Conservation (phyloP, 2,329 filamentous ascomycete species). For the Phialocephala sp. region DNA sequence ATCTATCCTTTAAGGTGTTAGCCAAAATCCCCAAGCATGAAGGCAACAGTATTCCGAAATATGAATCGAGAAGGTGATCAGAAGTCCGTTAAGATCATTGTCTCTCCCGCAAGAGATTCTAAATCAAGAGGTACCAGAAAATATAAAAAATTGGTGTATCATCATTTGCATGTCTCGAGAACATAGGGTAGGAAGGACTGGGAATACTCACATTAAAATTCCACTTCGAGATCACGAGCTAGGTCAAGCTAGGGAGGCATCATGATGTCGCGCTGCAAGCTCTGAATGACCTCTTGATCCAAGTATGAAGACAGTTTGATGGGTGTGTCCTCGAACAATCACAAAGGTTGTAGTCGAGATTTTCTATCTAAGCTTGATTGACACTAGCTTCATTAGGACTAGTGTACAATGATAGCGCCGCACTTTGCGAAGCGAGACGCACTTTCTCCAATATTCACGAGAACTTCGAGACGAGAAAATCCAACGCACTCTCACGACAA, state of each 20-base stretch:
- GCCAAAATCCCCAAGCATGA: not conserved
- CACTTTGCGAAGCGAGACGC: conserved; percentile 21
- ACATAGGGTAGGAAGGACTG: not conserved
- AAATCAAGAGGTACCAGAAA: conserved; percentile 97
- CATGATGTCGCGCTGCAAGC: not conserved
- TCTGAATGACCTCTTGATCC: not conserved
- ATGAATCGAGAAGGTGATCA: conserved; percentile 31
- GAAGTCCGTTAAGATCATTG: conserved; percentile 40
- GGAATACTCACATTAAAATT: conserved; percentile 16
- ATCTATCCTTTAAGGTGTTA: conserved; percentile 20
- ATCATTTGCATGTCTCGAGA: conserved; percentile 60
- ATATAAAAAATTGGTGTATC: conserved; percentile 65
- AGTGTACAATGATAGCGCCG: not conserved
- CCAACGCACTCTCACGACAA: conserved; percentile 30
- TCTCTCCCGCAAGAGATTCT: conserved; percentile 32
- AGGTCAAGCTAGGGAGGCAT: not conserved
- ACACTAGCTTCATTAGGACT: too few species aligned
- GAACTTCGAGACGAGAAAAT: conserved; percentile 22
- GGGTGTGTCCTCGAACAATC: too few species aligned
- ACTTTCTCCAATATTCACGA: conserved; percentile 21
- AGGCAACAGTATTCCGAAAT: not conserved
- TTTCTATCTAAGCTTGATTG: not conserved
- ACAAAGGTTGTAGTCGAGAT: conserved; percentile 8
- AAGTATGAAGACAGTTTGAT: too few species aligned
- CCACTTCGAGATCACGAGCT: not conserved